These are phyloP conservation scores for Periconia macrospinosa DNA, from an alignment of 2,329 filamentous ascomycete genomes.

Conservation along the genomic window DNA sequence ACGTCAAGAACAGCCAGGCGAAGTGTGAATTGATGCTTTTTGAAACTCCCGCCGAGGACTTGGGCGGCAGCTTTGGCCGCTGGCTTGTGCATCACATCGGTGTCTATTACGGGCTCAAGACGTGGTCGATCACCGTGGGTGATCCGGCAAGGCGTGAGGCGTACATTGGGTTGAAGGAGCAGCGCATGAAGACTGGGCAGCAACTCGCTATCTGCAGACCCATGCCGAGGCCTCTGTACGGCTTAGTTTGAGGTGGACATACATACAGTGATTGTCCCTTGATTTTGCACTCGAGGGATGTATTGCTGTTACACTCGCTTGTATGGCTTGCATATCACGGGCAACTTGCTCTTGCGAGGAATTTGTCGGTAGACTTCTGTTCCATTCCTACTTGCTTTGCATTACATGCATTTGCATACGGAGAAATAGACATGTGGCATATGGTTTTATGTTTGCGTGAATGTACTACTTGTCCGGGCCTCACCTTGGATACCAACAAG, in stretches of 20 bases:
- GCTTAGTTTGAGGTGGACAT: slow-evolving; percentile 27
- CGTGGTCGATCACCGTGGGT: slow-evolving; percentile 75
- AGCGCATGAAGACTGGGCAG: slow-evolving; percentile 29
- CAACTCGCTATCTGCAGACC: slow-evolving; percentile 18
- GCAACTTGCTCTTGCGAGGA: neutral
- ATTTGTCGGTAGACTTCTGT: too few relatives aligned
- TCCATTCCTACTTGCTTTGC: too few relatives aligned
- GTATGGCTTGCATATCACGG: neutral
- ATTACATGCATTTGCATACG: too few relatives aligned
- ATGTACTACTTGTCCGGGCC: too few relatives aligned
- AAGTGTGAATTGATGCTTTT: slow-evolving; percentile 74
- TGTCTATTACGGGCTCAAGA: slow-evolving; percentile 86
- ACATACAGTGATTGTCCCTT: neutral
- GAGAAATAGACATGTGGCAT: too few relatives aligned
- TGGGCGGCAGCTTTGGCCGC: slow-evolving; percentile 79
- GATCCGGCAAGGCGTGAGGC: slow-evolving; percentile 75
- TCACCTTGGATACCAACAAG: too few relatives aligned
- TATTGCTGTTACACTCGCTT: neutral
- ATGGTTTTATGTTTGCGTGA: too few relatives aligned
- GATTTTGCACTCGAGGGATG: neutral
- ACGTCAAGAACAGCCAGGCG: slow-evolving; percentile 46
- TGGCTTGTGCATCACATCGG: slow-evolving; percentile 94
- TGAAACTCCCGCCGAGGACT: slow-evolving; percentile 75
- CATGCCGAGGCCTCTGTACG: slow-evolving; percentile 41
- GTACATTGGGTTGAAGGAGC: slow-evolving; percentile 68